These are phyloP conservation scores for Fomitiporia mediterranea DNA, from an alignment of 1,284 basidiomycete species.

Conservation along the genomic window DNA sequence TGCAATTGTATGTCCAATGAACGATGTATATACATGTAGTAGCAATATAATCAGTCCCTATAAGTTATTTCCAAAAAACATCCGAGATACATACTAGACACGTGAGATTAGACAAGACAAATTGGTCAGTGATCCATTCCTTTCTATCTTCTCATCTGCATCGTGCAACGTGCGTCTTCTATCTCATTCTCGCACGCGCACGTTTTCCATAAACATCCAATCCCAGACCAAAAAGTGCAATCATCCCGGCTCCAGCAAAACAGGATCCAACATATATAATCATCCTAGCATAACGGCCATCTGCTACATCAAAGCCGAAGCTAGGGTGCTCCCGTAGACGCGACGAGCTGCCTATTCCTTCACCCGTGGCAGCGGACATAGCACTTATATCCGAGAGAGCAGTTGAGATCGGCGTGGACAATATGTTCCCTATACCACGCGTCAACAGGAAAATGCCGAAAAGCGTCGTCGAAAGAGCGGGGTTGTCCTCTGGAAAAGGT, in stretches of 20 bases:
- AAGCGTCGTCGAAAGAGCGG: conserved; percentile 31
- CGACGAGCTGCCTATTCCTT: neutral
- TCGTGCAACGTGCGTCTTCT: too few relatives aligned
- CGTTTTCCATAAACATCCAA: neutral
- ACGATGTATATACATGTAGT: too few relatives aligned
- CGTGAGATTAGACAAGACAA: too few relatives aligned
- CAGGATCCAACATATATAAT: conserved; percentile 35
- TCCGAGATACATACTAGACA: too few relatives aligned
- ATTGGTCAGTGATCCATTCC: too few relatives aligned
- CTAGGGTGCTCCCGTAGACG: neutral
- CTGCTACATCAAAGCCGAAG: conserved; percentile 33
- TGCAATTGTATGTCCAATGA: too few relatives aligned
- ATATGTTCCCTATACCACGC: conserved; percentile 38
- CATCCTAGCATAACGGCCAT: conserved; percentile 31
- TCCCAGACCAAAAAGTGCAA: conserved; percentile 28
- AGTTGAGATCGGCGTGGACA: conserved; percentile 39
- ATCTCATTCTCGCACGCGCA: neutral
- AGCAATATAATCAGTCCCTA: too few relatives aligned
- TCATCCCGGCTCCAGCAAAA: conserved; percentile 33
- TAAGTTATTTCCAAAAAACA: too few relatives aligned
- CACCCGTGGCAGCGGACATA: neutral
- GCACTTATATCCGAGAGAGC: conserved; percentile 24
- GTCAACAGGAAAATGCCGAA: conserved; percentile 36
- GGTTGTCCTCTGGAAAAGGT: conserved; percentile 32
- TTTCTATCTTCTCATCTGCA: too few relatives aligned